phyloP scores from a whole-genome alignment of 1,139 yeast genomes.

The Candida neerlandica region DNA sequence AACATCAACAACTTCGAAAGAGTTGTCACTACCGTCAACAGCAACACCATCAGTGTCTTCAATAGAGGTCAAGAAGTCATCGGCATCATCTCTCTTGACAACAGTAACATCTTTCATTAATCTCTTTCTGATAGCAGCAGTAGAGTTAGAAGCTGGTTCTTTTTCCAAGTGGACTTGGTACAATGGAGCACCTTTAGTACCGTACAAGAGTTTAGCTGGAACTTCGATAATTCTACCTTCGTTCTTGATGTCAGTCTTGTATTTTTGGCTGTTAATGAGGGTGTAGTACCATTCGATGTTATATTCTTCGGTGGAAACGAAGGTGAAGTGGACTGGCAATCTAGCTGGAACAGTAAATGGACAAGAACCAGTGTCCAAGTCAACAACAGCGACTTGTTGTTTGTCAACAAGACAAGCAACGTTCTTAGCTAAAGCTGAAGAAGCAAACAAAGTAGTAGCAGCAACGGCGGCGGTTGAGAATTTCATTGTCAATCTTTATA shows the following conservation, averaged over 20 bases:
- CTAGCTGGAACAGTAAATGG: constrained; percentile 37
- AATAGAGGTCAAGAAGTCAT: constrained; percentile 35
- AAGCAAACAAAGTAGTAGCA: constrained; percentile 23
- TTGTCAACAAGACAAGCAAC: constrained; percentile 45
- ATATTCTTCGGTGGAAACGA: constrained; percentile 34
- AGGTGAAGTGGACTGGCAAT: constrained; percentile 31
- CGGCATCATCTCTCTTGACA: constrained; percentile 32
- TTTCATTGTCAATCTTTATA: constrained; percentile 9
- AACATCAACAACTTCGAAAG: constrained; percentile 28
- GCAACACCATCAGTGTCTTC: constrained; percentile 31
- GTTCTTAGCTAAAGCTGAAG: constrained; percentile 28
- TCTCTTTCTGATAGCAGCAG: constrained; percentile 48
- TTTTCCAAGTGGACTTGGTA: constrained; percentile 34
- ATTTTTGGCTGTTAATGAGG: constrained; percentile 24
- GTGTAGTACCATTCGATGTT: constrained; percentile 42
- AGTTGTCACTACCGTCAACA: constrained; percentile 15
- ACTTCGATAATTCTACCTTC: constrained; percentile 38
- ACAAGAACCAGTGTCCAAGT: constrained; percentile 45
- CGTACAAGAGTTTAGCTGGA: constrained; percentile 36
- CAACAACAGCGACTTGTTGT: constrained; percentile 35
- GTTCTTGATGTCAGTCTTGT: constrained; percentile 37
- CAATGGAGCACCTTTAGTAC: constrained; percentile 25
- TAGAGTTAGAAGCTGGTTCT: constrained; percentile 40
- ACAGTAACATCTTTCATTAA: constrained; percentile 22
- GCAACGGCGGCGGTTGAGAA: constrained; percentile 15